phyloP scores from a whole-genome alignment of 306 rosid genomes.

The Vicia faba region DNA sequence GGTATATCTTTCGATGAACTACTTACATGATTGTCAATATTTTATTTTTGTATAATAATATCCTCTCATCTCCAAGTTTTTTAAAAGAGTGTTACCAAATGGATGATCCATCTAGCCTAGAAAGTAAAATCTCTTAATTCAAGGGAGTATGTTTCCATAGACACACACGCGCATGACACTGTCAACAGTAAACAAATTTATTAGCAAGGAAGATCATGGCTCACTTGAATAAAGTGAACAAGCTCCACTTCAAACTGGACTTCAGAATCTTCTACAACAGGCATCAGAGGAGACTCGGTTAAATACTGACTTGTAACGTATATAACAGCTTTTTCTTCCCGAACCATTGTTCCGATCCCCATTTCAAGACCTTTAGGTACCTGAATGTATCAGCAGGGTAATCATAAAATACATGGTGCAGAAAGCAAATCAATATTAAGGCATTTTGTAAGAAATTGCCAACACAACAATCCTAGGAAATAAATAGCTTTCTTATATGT shows the following conservation, averaged over 20 bases:
- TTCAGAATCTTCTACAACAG: slow-evolving; percentile 67
- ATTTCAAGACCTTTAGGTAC: slow-evolving; percentile 97
- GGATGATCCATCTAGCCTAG: slow-evolving; percentile 10
- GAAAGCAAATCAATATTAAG: slow-evolving; percentile 7
- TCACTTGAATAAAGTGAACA: slow-evolving; percentile 87
- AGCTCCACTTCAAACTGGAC: slow-evolving; percentile 92
- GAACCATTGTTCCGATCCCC: slow-evolving; percentile 91
- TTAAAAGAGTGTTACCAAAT: not conserved
- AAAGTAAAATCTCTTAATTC: not conserved
- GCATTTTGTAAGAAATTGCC: slow-evolving; percentile 7
- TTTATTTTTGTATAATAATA: not conserved
- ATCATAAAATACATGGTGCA: slow-evolving; percentile 15
- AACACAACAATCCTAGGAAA: slow-evolving; percentile 29
- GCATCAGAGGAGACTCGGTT: slow-evolving; percentile 71
- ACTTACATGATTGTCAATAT: slow-evolving; percentile 1
- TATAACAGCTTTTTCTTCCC: slow-evolving; percentile 84
- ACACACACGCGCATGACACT: not conserved
- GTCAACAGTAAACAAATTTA: slow-evolving; percentile 30
- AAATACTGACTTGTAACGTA: slow-evolving; percentile 72
- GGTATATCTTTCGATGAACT: not conserved
- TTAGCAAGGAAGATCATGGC: slow-evolving; percentile 37
- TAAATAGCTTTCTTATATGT: slow-evolving; percentile 1
- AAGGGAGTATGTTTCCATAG: slow-evolving; percentile 18
- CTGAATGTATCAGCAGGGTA: slow-evolving; percentile 43
- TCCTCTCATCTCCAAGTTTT: not conserved